Evolutionary conservation across 192 early-diverging fungal species (phyloP).

Genomic region (Coemansia sp.): DNA sequence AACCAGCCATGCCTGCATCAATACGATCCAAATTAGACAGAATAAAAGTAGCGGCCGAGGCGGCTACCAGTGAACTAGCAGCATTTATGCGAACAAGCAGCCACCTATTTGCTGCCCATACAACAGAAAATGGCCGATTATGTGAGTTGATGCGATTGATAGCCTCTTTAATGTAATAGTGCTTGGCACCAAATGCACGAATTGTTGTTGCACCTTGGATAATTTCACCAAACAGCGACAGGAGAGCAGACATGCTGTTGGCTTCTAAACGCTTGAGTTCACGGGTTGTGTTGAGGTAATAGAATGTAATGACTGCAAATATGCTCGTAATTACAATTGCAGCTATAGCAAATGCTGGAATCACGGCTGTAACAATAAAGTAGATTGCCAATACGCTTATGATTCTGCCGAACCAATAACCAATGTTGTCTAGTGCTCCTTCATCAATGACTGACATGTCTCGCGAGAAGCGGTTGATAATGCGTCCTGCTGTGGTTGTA

Average conservation of each 20-base stretch:
- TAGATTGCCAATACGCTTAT: slow-evolving; percentile 59
- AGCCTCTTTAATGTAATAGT: slow-evolving; percentile 66
- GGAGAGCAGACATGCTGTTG: slow-evolving; percentile 69
- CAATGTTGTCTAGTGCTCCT: slow-evolving; percentile 52
- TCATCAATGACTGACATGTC: slow-evolving; percentile 81
- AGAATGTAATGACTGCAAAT: slow-evolving; percentile 63
- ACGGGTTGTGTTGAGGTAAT: slow-evolving; percentile 74
- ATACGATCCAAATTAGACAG: slow-evolving; percentile 54
- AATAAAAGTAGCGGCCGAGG: slow-evolving; percentile 66
- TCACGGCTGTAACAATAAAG: slow-evolving; percentile 60
- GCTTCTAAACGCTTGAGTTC: slow-evolving; percentile 88
- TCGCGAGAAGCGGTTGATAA: slow-evolving; percentile 82
- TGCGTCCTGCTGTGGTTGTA: slow-evolving; percentile 78
- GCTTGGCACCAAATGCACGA: slow-evolving; percentile 74
- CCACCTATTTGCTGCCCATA: slow-evolving; percentile 87
- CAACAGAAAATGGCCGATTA: slow-evolving; percentile 79
- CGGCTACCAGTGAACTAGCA: slow-evolving; percentile 68
- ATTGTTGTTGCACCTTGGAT: slow-evolving; percentile 73
- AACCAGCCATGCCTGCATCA: slow-evolving; percentile 82
- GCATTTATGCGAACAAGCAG: slow-evolving; percentile 76
- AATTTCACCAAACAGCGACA: slow-evolving; percentile 78
- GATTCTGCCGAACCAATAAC: slow-evolving; percentile 55
- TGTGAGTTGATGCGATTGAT: slow-evolving; percentile 63
- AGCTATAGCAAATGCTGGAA: slow-evolving; percentile 70
- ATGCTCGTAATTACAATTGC: slow-evolving; percentile 58